Evolutionary conservation across 2,329 filamentous ascomycete species (phyloP), one percentile per base, ranked within the genome.

Genomic region (Teratosphaeria pseudoeucalypti): DNA sequence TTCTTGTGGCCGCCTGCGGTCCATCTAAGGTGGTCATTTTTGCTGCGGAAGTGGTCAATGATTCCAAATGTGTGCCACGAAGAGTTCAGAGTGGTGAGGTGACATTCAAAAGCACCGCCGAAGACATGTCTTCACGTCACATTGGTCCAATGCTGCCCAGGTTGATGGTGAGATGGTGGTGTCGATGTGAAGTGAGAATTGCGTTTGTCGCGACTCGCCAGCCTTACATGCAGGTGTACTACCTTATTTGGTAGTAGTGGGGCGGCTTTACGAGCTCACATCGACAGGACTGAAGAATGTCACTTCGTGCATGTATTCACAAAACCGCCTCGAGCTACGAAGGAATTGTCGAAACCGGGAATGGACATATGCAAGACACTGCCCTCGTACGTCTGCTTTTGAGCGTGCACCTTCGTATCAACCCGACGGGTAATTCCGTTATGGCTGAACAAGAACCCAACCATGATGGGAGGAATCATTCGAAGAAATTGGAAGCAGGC

Each of bases 1-100:
- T 37, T 14, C 58, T 49, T n/a, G 58, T 59, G 14, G 58, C 23
- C 19, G 54, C 58, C 27, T 59, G 58, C 11, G 58, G 58, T 14
- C 58, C 58, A 54, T 54, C 53, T 54, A n/a, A 49, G n/a, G 43
- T 49, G 7, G 43, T 49, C 43, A 49, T 49, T 49, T 49, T 49
- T 23, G 23, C 23, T 1, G 19, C 43, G 23, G 43, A n/a, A 23
- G 43, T 47, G 16, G 43, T n/a, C 16, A 49, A 6, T 23, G 43
- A 49, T 23, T 10, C n/a, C n/a, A 6, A 16, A 47, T 16, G 19
- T 47, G 43, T n/a, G 16, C 23, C 23, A 23, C 23, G 23, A 23
- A 2, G 19, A 19, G 16, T n/a, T 49, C n/a, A 11, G n/a, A 10
- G 9, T 11, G 6, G 9, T 23, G 43, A 23, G 37, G 43, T 49